Conservation (phyloP, 139 green algal species). For the Coelastrella sp. region DNA sequence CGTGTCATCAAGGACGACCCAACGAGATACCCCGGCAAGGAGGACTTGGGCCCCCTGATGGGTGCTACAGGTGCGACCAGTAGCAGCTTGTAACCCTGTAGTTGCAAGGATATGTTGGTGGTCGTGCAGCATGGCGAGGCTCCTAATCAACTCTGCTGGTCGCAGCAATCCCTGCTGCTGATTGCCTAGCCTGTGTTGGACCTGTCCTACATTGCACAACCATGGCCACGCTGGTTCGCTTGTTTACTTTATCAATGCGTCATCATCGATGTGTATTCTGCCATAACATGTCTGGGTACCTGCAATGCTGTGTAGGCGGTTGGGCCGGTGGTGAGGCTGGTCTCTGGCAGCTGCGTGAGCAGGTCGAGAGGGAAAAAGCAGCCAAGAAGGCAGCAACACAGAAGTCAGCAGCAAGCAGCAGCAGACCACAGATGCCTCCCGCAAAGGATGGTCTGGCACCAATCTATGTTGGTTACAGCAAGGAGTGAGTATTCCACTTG, state of each 20-base stretch:
- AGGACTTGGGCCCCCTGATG: slow-evolving; percentile 56
- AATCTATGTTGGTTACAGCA: slow-evolving; percentile 71
- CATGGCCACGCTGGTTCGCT: too few species aligned
- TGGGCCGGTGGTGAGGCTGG: slow-evolving; percentile 77
- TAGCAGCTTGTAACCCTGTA: background rate
- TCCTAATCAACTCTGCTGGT: too few species aligned
- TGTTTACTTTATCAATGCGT: too few species aligned
- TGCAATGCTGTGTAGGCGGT: slow-evolving; percentile 50
- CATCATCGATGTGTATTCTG: too few species aligned
- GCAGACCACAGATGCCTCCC: background rate
- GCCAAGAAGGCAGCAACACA: background rate
- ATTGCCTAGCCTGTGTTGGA: too few species aligned
- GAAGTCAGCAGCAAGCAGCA: background rate
- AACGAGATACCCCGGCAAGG: slow-evolving; percentile 71
- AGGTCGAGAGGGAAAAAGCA: slow-evolving; percentile 45
- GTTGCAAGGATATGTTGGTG: background rate
- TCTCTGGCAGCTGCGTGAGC: slow-evolving; percentile 68
- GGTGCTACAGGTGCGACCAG: slow-evolving; percentile 32
- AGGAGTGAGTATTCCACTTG: slow-evolving; percentile 58
- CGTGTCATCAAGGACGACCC: slow-evolving; percentile 80
- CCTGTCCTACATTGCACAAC: too few species aligned
- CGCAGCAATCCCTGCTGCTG: too few species aligned
- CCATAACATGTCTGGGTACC: too few species aligned
- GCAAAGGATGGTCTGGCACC: slow-evolving; percentile 52
- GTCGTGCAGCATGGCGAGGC: too few species aligned